Evolutionary conservation across 495 filamentous ascomycete species (phyloP), one percentile per base, ranked within the genome.

Genomic region (Rusavskia elegans): DNA sequence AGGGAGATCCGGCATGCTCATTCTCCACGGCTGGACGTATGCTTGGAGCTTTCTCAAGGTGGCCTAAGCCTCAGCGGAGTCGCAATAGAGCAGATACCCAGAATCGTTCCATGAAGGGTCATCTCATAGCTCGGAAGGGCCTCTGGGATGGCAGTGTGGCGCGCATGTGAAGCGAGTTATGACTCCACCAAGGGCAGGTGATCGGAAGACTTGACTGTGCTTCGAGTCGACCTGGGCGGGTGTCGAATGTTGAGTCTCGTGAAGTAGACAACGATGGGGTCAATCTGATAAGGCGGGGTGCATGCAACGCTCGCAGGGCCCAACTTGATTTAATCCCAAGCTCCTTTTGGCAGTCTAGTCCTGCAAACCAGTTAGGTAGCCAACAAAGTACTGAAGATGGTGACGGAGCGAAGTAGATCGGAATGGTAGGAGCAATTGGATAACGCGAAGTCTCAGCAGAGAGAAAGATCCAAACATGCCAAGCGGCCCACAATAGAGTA

Each of bases 31-130:
- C 57, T 60, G 61, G 61, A 56, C 68, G 70, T 67, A 71, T 35
- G 32, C 32, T 35, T 35, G 9, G 32, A 35, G 13, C 32, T 14
- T 35, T 65, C 66, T 68, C 61, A 66, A 69, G 66, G 66, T 63
- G 59, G 68, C 68, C 68, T 58, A 69, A 71, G 76, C 77, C 70
- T 78, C 73, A 74, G 72, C 67, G 71, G 71, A 66, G 69, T 76
- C 70, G 76, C 71, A 71, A 72, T 71, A 71, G 67, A 67, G 70
- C 72, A 68, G 64, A 66, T 66, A 70, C 63, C 71, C 70, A 75
- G 68, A 59, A 68, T 67, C 71, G 70, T 71, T 79, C 77, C 80
- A 82, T 82, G 64, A 79, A 78, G 70, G n/a, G 29, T 39, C 48
- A 50, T 39, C 48, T 37, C 48, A 50, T 37, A 39, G 38, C 44